Base-by-base conservation (phyloP, 129 eudicot genomes). In the Flaveria ramosissima region DNA sequence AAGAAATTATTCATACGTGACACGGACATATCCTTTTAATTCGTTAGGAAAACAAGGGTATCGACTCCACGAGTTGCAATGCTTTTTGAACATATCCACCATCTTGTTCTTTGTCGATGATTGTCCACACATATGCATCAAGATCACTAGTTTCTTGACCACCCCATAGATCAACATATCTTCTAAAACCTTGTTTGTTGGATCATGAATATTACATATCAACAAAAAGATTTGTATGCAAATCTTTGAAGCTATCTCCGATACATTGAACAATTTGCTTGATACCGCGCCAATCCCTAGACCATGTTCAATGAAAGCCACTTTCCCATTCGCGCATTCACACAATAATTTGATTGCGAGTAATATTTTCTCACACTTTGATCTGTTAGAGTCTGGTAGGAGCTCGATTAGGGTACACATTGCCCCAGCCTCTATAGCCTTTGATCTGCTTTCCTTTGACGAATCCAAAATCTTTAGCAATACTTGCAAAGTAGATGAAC, bases 351-450 rank as follows among this genome's bases (percentile, higher is more conserved):
- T 86, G 10, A 88, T 81, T 76, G 83, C 3, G 20, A 77, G 65
- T 72, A 90, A 17, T 8, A 80, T 73, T 68, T 82, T 84, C 67
- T 90, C 93, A 52, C 85, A 80, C 42, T 72, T 88, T 30, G 91
- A 83, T 32, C 81, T 10, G 72, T 74, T 82, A 2, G 93, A 84
- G 10, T 90, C 91, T 0, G 87, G 88, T 1, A 90, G 72, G 41
- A 90, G 82, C 86, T 90, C 93, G 7, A 90, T 77, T 23, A 90
- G 75, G 42, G 88, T 82, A 26, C 83, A 82, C 7, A 90, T 24
- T 14, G 84, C 92, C 21, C 92, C 92, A 0, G 96, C 90, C 55
- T 90, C 96, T 8, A 90, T 86, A 46, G 89, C 89, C 73, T 84
- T 88, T 27, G 82, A 32, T 45, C 87, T 39, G 42, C 82, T 77